Conservation (phyloP, 441 rosid species). For the Populus tomentosa region DNA sequence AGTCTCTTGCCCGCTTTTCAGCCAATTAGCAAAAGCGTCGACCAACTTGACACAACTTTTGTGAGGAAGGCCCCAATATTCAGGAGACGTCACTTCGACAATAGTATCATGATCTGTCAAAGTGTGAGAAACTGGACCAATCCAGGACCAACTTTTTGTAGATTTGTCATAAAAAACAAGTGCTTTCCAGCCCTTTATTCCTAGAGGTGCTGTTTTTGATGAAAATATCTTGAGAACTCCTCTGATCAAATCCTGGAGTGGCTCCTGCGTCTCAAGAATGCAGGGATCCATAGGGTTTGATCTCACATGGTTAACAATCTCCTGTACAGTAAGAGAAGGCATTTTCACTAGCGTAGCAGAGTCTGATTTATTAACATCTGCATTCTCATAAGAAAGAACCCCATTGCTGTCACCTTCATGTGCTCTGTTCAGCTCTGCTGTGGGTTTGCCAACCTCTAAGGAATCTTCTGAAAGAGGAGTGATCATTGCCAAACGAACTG, state of each 20-base stretch:
- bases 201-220: slow-evolving; percentile 95
- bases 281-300: slow-evolving; percentile 96
- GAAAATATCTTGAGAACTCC: slow-evolving; percentile 90
- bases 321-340: slow-evolving; percentile 78
- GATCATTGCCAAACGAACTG: slow-evolving; percentile 89
- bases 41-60: slow-evolving; percentile 98
- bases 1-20: slow-evolving; percentile 93
- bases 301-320: slow-evolving; percentile 80
- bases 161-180: slow-evolving; percentile 79
- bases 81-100: slow-evolving; percentile 95
- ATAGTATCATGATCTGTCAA: slow-evolving; percentile 59
- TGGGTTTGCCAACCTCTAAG: slow-evolving; percentile 48
- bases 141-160: slow-evolving; percentile 92
- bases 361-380: slow-evolving; percentile 39
- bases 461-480: slow-evolving; percentile 62
- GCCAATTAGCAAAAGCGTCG: slow-evolving; percentile 97
- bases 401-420: slow-evolving; percentile 48
- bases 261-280: slow-evolving; percentile 92
- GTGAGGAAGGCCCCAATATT: slow-evolving; percentile 91
- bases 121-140: slow-evolving; percentile 61
- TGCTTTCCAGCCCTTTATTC: slow-evolving; percentile 96
- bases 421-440: slow-evolving; percentile 44
- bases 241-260: slow-evolving; percentile 91
- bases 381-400: slow-evolving; percentile 39
- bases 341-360: slow-evolving; percentile 38